Conservation (phyloP, 805 yeast species). For the Yueomyces sp. region DNA sequence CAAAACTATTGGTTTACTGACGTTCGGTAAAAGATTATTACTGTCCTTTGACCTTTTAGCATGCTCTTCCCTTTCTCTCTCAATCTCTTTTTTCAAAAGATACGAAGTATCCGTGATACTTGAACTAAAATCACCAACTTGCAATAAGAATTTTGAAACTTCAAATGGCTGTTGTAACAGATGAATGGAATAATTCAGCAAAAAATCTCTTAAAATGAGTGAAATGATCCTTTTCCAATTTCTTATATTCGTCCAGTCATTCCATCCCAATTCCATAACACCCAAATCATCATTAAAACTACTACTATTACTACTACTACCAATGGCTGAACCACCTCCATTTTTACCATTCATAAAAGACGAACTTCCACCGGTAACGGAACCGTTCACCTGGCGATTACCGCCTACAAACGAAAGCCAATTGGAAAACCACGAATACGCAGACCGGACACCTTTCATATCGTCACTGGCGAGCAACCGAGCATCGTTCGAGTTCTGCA, state of each 20-base stretch:
- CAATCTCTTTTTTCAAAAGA: neutral
- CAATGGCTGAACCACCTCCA: constrained; percentile 5
- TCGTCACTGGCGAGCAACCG: neutral
- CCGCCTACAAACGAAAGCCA: neutral
- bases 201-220: constrained; percentile 45
- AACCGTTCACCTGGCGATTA: neutral
- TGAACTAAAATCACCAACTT: constrained; percentile 53
- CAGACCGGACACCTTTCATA: neutral
- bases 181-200: constrained; percentile 56
- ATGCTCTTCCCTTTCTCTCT: neutral
- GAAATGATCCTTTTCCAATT: constrained; percentile 44
- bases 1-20: constrained; percentile 1
- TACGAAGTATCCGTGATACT: neutral
- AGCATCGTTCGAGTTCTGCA: constrained; percentile 1
- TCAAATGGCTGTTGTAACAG: constrained; percentile 82
- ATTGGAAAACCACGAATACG: neutral
- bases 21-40: too few relatives aligned
- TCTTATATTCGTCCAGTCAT: constrained; percentile 48
- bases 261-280: constrained; percentile 42
- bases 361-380: too few relatives aligned
- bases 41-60: neutral
- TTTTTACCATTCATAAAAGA: neutral
- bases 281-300: neutral
- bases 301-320: constrained; percentile 11
- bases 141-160: constrained; percentile 61